These are phyloP conservation scores for Alternaria arborescens DNA, from an alignment of 2,329 filamentous ascomycete species.

Conservation along the genomic window DNA sequence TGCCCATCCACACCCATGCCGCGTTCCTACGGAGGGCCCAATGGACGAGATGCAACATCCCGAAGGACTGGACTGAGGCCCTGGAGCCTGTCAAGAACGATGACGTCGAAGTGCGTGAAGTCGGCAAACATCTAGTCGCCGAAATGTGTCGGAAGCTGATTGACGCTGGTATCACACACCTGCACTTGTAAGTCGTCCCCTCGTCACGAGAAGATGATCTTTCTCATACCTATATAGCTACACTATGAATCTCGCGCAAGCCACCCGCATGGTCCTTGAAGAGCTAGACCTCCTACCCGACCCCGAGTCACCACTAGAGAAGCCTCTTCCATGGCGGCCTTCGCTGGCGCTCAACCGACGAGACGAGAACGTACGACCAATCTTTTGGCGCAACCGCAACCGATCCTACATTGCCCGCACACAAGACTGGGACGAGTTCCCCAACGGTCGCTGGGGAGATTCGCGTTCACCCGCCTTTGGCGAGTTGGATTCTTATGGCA, in stretches of 20 bases:
- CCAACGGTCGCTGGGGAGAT: constrained; percentile 98
- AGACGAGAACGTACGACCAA: constrained; percentile 94
- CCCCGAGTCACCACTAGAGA: constrained; percentile 78
- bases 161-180: constrained; percentile 80
- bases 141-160: constrained; percentile 90
- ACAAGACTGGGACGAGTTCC: constrained; percentile 98
- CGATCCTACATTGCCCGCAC: constrained; percentile 95
- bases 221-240: constrained; percentile 62
- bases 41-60: constrained; percentile 88
- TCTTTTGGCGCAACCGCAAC: constrained; percentile 98
- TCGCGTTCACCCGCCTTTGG: constrained; percentile 95
- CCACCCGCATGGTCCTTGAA: constrained; percentile 92
- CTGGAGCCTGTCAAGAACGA: constrained; percentile 97
- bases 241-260: constrained; percentile 97
- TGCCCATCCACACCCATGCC: constrained; percentile 94
- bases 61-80: constrained; percentile 78
- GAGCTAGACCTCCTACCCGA: constrained; percentile 85
- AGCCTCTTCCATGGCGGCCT: constrained; percentile 94
- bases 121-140: constrained; percentile 86
- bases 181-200: constrained; percentile 75
- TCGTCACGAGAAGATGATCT: not conserved
- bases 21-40: constrained; percentile 89
- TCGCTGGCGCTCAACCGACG: constrained; percentile 88
- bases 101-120: constrained; percentile 87
- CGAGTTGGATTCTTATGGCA: constrained; percentile 91